A percentile compares a stretch with the other conserved stretches of the same genome.
Conservation (phyloP, 257 asterid species). For the Dorcoceras hygrometricum region DNA sequence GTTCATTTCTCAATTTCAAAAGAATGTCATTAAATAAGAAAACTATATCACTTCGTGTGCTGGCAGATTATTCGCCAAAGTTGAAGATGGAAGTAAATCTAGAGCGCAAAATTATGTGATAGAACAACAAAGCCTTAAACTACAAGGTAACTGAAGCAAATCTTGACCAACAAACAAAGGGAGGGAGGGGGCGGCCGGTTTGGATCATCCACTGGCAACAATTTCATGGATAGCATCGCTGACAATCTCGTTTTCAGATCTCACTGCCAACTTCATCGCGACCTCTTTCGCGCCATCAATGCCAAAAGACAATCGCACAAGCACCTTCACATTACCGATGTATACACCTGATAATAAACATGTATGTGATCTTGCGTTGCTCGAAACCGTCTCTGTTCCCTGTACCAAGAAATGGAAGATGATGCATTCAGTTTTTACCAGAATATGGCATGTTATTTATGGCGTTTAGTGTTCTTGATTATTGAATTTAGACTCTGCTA, state of each 20-base stretch:
- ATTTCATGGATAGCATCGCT: conserved; percentile 93
- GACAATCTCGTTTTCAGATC: conserved; percentile 78
- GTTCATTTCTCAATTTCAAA: neutral
- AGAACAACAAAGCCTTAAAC: neutral
- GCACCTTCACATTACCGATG: conserved; percentile 86
- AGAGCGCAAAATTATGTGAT: neutral
- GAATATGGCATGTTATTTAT: neutral
- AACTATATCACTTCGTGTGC: neutral
- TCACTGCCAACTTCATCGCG: conserved; percentile 93
- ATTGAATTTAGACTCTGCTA: conserved; percentile 5
- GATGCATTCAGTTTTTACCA: neutral
- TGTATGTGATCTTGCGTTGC: conserved; percentile 86
- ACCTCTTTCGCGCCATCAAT: conserved; percentile 82
- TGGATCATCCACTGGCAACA: conserved; percentile 75
- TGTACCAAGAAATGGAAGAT: conserved; percentile 29
- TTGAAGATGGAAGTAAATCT: neutral
- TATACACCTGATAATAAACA: conserved; percentile 91
- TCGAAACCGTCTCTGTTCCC: conserved; percentile 88
- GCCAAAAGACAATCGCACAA: conserved; percentile 85
- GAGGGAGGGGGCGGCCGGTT: neutral
- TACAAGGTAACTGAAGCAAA: neutral
- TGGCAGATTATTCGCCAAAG: neutral
- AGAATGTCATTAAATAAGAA: neutral
- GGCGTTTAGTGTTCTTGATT: neutral
- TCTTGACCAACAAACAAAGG: neutral